These are phyloP conservation scores for Escovopsis sp. DNA, from an alignment of 2,329 filamentous ascomycete genomes.

Conservation along the genomic window DNA sequence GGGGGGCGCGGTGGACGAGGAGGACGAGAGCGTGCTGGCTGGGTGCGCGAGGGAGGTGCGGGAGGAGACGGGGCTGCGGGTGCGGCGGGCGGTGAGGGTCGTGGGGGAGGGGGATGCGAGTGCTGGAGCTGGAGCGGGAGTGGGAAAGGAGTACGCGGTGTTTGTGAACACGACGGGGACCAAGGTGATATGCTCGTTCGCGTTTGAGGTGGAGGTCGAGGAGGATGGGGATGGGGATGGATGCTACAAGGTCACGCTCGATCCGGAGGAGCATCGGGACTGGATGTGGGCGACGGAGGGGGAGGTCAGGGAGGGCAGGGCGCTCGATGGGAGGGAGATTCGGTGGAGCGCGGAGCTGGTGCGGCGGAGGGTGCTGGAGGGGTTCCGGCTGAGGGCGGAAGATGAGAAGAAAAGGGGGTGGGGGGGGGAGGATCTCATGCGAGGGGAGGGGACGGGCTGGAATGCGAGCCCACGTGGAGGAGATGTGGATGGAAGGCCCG, in stretches of 20 bases:
- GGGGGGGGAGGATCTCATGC: not conserved
- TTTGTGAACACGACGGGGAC: constrained; percentile 22
- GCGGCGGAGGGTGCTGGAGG: constrained; percentile 15
- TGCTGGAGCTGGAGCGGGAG: constrained; percentile 5
- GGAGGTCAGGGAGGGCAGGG: constrained; percentile 16
- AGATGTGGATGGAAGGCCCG: too few relatives aligned
- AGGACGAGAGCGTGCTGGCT: constrained; percentile 26
- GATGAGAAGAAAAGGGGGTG: not conserved
- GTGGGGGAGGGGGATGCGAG: constrained; percentile 15
- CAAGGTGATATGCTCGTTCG: constrained; percentile 17
- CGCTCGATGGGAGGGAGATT: constrained; percentile 14
- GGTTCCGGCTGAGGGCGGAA: constrained; percentile 14
- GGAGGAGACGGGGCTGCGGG: constrained; percentile 30
- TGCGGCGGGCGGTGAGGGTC: constrained; percentile 13
- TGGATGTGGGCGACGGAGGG: constrained; percentile 26
- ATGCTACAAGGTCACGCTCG: constrained; percentile 15
- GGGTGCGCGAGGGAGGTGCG: constrained; percentile 31
- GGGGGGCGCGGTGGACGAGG: constrained; percentile 30
- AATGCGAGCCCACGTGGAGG: too few relatives aligned
- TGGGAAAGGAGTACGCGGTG: constrained; percentile 10
- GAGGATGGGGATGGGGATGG: constrained; percentile 1
- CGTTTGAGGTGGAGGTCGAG: constrained; percentile 23
- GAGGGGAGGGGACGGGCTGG: too few relatives aligned
- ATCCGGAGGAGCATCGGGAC: constrained; percentile 27
- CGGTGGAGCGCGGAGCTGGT: constrained; percentile 17